Evolutionary conservation across 2,329 filamentous ascomycete genomes (phyloP).

Genomic region (Colletotrichum cuscutae): DNA sequence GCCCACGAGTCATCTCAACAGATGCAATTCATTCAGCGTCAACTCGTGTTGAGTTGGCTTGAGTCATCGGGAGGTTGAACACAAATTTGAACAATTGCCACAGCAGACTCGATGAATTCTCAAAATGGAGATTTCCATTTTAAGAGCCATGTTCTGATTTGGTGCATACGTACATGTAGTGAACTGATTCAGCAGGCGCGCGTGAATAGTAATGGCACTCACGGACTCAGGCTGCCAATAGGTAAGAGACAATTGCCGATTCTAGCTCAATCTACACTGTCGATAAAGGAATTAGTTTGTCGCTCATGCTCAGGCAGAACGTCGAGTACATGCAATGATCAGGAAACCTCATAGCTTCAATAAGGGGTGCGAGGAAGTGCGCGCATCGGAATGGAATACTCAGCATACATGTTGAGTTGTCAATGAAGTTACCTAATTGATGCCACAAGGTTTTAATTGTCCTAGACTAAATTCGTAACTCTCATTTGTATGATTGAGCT

Average conservation of each 20-base stretch:
- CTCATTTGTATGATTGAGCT: neutral
- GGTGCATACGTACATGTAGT: neutral
- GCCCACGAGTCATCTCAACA: neutral
- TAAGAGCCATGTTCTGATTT: neutral
- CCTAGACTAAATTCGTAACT: neutral
- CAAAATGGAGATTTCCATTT: neutral
- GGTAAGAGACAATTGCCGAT: neutral
- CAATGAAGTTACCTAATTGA: neutral
- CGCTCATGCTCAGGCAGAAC: neutral
- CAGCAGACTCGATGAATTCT: neutral
- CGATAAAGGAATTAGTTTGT: neutral
- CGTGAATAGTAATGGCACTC: neutral
- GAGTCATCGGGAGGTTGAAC: neutral
- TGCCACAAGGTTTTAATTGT: neutral
- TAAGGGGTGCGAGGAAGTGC: too few relatives aligned
- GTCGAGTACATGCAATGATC: too few relatives aligned
- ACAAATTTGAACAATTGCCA: neutral
- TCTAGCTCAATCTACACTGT: neutral
- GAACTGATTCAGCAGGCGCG: neutral
- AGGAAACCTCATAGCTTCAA: too few relatives aligned
- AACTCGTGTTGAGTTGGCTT: neutral
- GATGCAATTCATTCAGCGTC: too few relatives aligned
- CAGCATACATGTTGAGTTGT: neutral
- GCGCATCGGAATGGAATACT: neutral
- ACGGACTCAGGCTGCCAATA: too few relatives aligned